phyloP scores from a whole-genome alignment of 2,329 filamentous ascomycete species.

The Fusarium longipes region DNA sequence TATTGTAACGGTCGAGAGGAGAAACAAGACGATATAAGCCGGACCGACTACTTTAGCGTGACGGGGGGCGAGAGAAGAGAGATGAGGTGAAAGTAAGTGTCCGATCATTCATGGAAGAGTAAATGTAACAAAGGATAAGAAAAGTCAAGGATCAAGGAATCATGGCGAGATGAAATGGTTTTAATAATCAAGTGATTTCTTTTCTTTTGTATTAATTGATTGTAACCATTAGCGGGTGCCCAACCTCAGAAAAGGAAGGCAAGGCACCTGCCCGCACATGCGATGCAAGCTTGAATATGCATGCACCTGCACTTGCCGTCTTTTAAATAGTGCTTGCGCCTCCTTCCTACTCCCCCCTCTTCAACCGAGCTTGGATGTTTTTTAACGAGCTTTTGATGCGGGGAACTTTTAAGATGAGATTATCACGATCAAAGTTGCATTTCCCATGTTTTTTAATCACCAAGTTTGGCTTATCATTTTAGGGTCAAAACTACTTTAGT shows the following conservation, averaged over 20 bases:
- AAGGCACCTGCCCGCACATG: constrained; percentile 12
- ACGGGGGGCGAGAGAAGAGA: constrained; percentile 9
- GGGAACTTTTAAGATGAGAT: constrained; percentile 18
- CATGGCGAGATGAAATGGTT: constrained; percentile 24
- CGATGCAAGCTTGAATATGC: constrained; percentile 2
- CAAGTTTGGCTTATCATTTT: background rate
- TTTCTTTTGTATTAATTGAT: constrained; percentile 9
- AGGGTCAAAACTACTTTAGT: background rate
- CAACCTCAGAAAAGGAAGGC: constrained; percentile 4
- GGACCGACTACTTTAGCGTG: constrained; percentile 37
- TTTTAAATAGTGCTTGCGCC: background rate
- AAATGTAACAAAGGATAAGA: background rate
- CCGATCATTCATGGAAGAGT: background rate
- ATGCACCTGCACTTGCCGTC: background rate
- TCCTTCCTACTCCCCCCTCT: background rate
- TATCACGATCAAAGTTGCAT: constrained; percentile 7
- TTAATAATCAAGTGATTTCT: constrained; percentile 12
- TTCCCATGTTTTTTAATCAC: background rate
- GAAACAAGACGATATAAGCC: constrained; percentile 22
- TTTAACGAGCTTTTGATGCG: constrained; percentile 40
- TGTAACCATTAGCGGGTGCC: constrained; percentile 21
- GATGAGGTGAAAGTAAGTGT: constrained; percentile 7
- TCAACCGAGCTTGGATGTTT: constrained; percentile 5
- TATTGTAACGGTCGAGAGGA: constrained; percentile 31
- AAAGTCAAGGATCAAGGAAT: background rate